Conservation (phyloP, 495 filamentous ascomycete species). For the Lineolata rhizophorae region DNA sequence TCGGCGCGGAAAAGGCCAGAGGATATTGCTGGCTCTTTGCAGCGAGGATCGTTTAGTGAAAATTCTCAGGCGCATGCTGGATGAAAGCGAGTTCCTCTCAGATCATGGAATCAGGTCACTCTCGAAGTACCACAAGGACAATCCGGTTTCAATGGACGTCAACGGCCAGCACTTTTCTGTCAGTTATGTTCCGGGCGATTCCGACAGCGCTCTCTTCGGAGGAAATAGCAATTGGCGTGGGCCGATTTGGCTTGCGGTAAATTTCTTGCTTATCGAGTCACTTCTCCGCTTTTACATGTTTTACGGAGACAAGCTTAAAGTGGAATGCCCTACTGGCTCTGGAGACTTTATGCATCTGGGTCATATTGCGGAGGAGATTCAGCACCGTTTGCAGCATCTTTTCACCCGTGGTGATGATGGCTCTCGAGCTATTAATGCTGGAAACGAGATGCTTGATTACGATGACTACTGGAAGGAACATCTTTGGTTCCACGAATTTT, state of each 20-base stretch:
- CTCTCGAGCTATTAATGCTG: constrained; percentile 62
- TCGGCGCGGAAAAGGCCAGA: constrained; percentile 67
- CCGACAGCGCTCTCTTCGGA: constrained; percentile 79
- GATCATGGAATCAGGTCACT: constrained; percentile 81
- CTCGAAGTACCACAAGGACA: constrained; percentile 76
- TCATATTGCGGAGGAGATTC: constrained; percentile 88
- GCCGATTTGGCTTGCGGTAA: constrained; percentile 90
- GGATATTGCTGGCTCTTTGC: constrained; percentile 68
- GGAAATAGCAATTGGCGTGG: constrained; percentile 95
- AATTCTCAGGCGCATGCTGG: constrained; percentile 77
- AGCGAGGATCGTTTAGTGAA: constrained; percentile 70
- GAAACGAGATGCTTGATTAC: constrained; percentile 65
- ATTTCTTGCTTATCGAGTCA: constrained; percentile 84
- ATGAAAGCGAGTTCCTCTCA: constrained; percentile 81
- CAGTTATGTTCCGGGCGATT: constrained; percentile 79
- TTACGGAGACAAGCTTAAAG: constrained; percentile 68
- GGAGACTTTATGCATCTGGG: constrained; percentile 92
- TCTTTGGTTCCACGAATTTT: constrained; percentile 93
- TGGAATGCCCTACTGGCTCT: constrained; percentile 86
- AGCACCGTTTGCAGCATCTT: constrained; percentile 83
- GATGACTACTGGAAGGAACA: constrained; percentile 85
- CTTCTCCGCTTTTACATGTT: constrained; percentile 86
- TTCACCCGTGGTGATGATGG: constrained; percentile 69
- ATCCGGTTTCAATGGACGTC: constrained; percentile 89
- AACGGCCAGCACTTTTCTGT: constrained; percentile 81